These are phyloP conservation scores for Endoconidiophora polonica DNA, from an alignment of 2,329 filamentous ascomycete genomes.

Conservation along the genomic window DNA sequence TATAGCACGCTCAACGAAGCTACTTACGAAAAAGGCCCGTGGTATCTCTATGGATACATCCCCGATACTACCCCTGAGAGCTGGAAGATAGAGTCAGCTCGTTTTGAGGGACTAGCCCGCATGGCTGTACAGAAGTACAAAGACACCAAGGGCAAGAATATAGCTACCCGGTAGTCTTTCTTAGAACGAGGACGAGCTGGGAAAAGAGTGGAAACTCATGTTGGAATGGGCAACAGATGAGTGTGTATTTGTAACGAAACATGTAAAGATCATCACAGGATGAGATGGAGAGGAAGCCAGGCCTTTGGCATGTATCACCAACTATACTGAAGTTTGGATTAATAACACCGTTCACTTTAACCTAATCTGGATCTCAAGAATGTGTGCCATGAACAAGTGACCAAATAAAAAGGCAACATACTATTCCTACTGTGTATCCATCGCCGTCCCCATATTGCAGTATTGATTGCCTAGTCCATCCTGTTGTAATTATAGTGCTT, in stretches of 20 bases:
- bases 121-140: constrained; percentile 20
- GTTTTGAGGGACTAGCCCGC: constrained; percentile 8
- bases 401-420: too few relatives aligned
- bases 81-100: constrained; percentile 16
- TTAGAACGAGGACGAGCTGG: constrained; percentile 20
- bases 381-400: too few relatives aligned
- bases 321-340: constrained; percentile 10
- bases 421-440: too few relatives aligned
- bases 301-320: constrained; percentile 11
- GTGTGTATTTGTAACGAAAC: constrained; percentile 13
- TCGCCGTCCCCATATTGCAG: too few relatives aligned
- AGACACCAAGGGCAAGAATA: constrained; percentile 17
- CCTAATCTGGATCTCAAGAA: too few relatives aligned
- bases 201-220: not conserved
- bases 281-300: constrained; percentile 4
- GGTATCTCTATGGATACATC: constrained; percentile 50
- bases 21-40: constrained; percentile 33
- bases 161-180: constrained; percentile 31
- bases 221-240: not conserved
- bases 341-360: too few relatives aligned
- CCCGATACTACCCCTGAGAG: constrained; percentile 33
- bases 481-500: too few relatives aligned
- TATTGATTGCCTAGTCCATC: too few relatives aligned
- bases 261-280: constrained; percentile 4
- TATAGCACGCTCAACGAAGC: constrained; percentile 29